Base-by-base conservation (phyloP, 306 rosid species). In the Cicer bijugum region DNA sequence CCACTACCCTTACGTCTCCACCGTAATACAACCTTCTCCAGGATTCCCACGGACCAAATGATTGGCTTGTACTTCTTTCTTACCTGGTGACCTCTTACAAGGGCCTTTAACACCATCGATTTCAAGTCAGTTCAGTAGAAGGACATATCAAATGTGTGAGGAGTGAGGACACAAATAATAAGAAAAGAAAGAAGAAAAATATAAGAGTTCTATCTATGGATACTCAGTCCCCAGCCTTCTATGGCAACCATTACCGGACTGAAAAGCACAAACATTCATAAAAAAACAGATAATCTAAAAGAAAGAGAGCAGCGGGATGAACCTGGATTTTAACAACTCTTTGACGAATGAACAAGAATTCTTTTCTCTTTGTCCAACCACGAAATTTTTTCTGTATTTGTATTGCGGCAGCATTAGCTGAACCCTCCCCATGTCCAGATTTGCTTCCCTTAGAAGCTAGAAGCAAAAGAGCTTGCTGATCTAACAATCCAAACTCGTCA, bases 1-100 rank as follows among this genome's bases (percentile, higher is more conserved):
- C 97, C 94, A 48, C 88, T 83, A 52, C 96, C 92, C 86, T 90
- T 92, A 28, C 97, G 96, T 80, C 97, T 90, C 97, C 97, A 92
- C 44, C 97, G 91, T 78, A 92, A 76, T 73, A 92, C 80, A 69
- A 90, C 87, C 83, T 92, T 92, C 67, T 92, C 97, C 78, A 92
- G 71, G 74, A 92, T 87, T 73, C 97, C 96, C n/a, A 92, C 96
- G 1, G 97, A 85, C 97, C 97, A 92, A 52, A 84, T 72, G 68
- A 92, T 70, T 65, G 90, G 4, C 74, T 74, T 89, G 45, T 86
- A 85, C 84, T 88, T 70, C 85, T 90, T 92, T 80, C 97, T 85
- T 61, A 90, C 97, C 79, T 92, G 97, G 84, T 92, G 97, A 60
- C 97, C 97, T 82, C 97, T 88, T 51, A 92, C 89, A 82, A 85